Base-by-base conservation (phyloP, 140 eudicot species). In the Stevia rebaudiana region DNA sequence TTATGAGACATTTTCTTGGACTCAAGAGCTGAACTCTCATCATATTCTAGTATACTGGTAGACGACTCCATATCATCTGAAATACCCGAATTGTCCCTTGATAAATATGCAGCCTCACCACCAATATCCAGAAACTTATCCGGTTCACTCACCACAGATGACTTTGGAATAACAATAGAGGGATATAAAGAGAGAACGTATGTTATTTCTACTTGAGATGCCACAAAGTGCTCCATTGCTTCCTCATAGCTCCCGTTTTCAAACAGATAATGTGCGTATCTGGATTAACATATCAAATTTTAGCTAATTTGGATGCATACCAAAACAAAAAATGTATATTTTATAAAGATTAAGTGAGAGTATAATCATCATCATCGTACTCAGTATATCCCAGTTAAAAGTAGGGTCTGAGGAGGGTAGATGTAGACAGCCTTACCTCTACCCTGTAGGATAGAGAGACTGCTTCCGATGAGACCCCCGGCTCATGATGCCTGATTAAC, bases 221-320 rank as follows among this genome's bases (percentile, higher is more conserved):
- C 87, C 57, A 76, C 48, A 83, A 94, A 94, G 62, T 88, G 99
- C 55, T 94, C 99, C 97, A 94, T 88, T 42, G 99, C 95, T 61
- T 88, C 99, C 79, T 94, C 99, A 70, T 94, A 94, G 81, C 81
- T 88, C 70, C 95, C 99, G 40, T 94, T 94, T 70, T 94, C 97
- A 61, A 85, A 94, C 67, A 94, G 63, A 72, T 81, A 65, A 75
- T 92, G 98, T 31, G 98, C 97, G 74, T 94, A 94, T 80, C 99
- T 92, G 8, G 24, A 35, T 30, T 53, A 46, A 15, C 23, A 58
- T 42, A 56, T 30, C n/a, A 19, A 1, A 2, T 16, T 15, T 42
- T 44, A 42, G 64, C 44, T 53, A 18, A 37, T 15, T 41, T 52
- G 44, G 19, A 44, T 40, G 43, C 51, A 24, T 10, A 21, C 9